These are phyloP conservation scores for Poronia punctata DNA, from an alignment of 495 filamentous ascomycete genomes.

Conservation along the genomic window DNA sequence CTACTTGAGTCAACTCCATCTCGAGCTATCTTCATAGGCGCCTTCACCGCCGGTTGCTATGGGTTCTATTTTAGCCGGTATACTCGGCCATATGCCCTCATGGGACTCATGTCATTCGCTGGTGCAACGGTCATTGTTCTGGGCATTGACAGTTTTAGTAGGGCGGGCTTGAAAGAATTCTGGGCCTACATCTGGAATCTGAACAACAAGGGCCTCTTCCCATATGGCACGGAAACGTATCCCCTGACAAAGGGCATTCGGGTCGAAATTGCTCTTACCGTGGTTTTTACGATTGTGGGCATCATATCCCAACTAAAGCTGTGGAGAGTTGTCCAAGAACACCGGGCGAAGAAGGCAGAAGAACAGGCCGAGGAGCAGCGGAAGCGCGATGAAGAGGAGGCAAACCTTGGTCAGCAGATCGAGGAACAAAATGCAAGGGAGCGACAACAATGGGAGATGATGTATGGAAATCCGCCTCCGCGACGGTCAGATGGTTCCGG, in stretches of 20 bases:
- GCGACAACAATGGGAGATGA: conserved; percentile 70
- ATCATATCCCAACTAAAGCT: conserved; percentile 78
- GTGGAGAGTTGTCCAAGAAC: conserved; percentile 79
- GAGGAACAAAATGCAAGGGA: conserved; percentile 63
- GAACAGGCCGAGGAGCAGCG: conserved; percentile 49
- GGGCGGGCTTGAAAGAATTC: conserved; percentile 87
- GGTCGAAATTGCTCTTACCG: conserved; percentile 73
- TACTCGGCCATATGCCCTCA: conserved; percentile 71
- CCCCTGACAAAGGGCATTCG: conserved; percentile 80
- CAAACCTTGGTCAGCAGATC: conserved; percentile 56
- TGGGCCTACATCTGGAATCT: conserved; percentile 91
- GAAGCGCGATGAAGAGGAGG: conserved; percentile 62
- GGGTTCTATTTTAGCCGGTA: conserved; percentile 71
- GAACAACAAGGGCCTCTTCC: conserved; percentile 67
- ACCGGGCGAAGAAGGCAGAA: conserved; percentile 54
- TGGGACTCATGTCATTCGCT: conserved; percentile 67
- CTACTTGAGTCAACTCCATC: conserved; percentile 54
- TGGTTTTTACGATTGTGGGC: conserved; percentile 67
- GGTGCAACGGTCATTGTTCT: conserved; percentile 72
- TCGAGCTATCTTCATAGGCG: conserved; percentile 68
- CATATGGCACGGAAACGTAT: conserved; percentile 66
- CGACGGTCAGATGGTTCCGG: conserved; percentile 20
- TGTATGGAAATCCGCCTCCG: conserved; percentile 54
- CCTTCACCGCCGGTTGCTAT: conserved; percentile 59
- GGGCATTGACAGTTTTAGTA: conserved; percentile 86